phyloP scores from a whole-genome alignment of 1,139 yeast species.

The Hyphopichia wangnamkhiaoensis region DNA sequence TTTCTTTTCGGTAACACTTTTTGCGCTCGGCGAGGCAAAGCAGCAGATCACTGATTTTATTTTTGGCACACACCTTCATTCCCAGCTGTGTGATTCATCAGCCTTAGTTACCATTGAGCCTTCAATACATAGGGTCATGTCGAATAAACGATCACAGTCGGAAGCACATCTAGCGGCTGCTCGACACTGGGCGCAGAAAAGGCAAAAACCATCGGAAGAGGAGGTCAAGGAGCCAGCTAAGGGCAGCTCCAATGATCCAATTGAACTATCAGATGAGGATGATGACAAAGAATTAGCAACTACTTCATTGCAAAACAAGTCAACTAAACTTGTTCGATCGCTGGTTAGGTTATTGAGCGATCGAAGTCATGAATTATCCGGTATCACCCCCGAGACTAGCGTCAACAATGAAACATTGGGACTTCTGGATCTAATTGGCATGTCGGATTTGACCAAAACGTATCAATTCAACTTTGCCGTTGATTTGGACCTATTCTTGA shows the following conservation, averaged over 20 bases:
- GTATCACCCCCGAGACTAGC: too few relatives aligned
- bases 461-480: conserved; percentile 54
- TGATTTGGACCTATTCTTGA: conserved; percentile 40
- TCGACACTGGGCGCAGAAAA: conserved; percentile 23
- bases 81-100: too few relatives aligned
- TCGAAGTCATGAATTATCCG: too few relatives aligned
- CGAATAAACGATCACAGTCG: conserved; percentile 14
- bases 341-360: conserved; percentile 27
- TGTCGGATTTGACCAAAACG: conserved; percentile 32
- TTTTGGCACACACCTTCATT: too few relatives aligned
- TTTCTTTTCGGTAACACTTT: too few relatives aligned
- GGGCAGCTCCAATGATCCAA: neutral
- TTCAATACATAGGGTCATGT: too few relatives aligned
- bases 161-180: conserved; percentile 27
- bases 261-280: conserved; percentile 6
- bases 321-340: too few relatives aligned
- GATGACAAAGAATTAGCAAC: neutral
- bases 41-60: too few relatives aligned
- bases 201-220: too few relatives aligned
- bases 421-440: conserved; percentile 31
- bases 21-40: too few relatives aligned
- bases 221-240: neutral
- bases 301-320: neutral
- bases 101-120: too few relatives aligned
- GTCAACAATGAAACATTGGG: conserved; percentile 28